phyloP scores from a whole-genome alignment of 371 early-diverging fungal species.

The Dichotomocladium elegans region DNA sequence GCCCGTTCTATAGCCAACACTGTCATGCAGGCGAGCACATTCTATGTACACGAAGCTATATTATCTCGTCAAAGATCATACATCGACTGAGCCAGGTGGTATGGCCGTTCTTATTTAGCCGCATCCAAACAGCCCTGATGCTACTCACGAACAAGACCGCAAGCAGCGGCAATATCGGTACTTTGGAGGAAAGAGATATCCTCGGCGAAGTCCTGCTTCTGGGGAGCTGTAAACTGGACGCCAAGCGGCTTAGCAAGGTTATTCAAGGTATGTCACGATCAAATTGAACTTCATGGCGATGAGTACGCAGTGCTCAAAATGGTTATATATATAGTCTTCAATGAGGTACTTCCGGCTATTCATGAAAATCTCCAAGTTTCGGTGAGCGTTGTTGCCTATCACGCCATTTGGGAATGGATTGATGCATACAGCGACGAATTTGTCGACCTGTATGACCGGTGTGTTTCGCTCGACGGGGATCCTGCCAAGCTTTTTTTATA shows the following conservation, averaged over 20 bases:
- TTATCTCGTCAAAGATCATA: too few species aligned
- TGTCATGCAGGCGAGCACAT: too few species aligned
- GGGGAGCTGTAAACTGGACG: conserved; percentile 69
- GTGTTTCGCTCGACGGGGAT: conserved; percentile 63
- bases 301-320: neutral
- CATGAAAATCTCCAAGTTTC: conserved; percentile 59
- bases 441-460: conserved; percentile 49
- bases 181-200: conserved; percentile 56
- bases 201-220: conserved; percentile 64
- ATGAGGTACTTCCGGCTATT: conserved; percentile 12
- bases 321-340: neutral
- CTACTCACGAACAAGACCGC: too few species aligned
- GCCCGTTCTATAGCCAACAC: too few species aligned
- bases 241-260: conserved; percentile 59
- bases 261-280: conserved; percentile 34
- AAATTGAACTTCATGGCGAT: too few species aligned
- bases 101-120: too few species aligned
- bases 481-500: conserved; percentile 68
- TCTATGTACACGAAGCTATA: too few species aligned
- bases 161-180: too few species aligned
- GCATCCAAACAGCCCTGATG: too few species aligned
- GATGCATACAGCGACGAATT: conserved; percentile 73
- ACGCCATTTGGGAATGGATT: conserved; percentile 86
- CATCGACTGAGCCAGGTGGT: too few species aligned
- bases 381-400: conserved; percentile 60